Evolutionary conservation across 768 basidiomycete species (phyloP), one percentile per base, ranked within the genome.

Genomic region (Tylopilus sp.): DNA sequence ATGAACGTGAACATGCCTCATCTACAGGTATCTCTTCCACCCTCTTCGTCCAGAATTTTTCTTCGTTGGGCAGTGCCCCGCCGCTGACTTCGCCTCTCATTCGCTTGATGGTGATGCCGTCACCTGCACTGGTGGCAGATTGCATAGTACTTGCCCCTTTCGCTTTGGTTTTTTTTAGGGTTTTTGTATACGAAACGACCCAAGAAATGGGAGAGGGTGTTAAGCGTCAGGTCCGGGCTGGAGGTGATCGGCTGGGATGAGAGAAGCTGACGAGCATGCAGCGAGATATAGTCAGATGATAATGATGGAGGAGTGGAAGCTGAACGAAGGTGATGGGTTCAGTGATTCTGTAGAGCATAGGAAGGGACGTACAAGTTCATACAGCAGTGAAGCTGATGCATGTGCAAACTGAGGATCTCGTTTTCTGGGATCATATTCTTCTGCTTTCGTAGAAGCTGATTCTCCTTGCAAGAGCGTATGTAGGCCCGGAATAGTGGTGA

Each of bases 131-230:
- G 7, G 88, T 87, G 1, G 86, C 84, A n/a, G 93, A 92, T 72
- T 99, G 96, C 97, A 98, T 98, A 50, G 90, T 89, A 56, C 87
- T 91, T 0, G 83, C 77, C n/a, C 94, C 95, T 64, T 85, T 87
- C 9, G 80, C 73, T 51, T 75, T 78, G 2, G 72, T 57, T 61
- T 87, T 85, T 74, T 98, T 98, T 1, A n/a, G 94, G 86, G 67
- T 98, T 98, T 71, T 94, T 92, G 76, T 92, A 98, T 38, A 98
- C 91, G 73, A 98, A 98, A 3, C 95, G 84, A 66, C 98, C 97
- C 36, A 98, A 81, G 82, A 99, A 98, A 63, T 94, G 91, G 1
- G 90, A 86, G 22, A 98, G 82, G 1, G 94, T 95, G 73, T 97
- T 94, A 52, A 93, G 84, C 11, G 90, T 85, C 44, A 99, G 86